Evolutionary conservation across 2,329 filamentous ascomycete genomes (phyloP).

Genomic region (Nemania sp.): DNA sequence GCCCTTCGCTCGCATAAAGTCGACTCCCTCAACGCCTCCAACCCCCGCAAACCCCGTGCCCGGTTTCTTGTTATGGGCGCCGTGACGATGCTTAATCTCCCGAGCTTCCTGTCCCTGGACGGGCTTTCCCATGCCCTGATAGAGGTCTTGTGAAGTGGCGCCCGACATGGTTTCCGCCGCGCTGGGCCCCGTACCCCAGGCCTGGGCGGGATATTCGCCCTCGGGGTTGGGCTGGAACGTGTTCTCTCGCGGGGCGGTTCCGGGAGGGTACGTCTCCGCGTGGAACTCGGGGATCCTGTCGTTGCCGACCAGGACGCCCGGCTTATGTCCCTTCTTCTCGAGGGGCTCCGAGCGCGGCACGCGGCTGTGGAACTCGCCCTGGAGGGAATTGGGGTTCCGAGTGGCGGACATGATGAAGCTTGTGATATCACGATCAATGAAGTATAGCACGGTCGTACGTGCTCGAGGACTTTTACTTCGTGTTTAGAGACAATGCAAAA

Average conservation of each 20-base stretch:
- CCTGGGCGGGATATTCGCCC: constrained; percentile 44
- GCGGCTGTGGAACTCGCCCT: constrained; percentile 60
- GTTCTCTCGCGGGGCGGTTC: constrained; percentile 60
- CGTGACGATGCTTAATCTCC: constrained; percentile 46
- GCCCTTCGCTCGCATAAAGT: constrained; percentile 35
- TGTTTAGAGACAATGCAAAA: too few relatives aligned
- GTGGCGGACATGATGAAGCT: constrained; percentile 32
- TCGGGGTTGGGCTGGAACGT: constrained; percentile 48
- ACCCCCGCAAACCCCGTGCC: constrained; percentile 47
- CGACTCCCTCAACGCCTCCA: constrained; percentile 40
- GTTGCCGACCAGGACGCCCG: constrained; percentile 63
- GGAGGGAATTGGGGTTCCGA: constrained; percentile 57
- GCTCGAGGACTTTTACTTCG: not conserved
- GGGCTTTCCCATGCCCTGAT: constrained; percentile 51
- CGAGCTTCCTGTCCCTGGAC: constrained; percentile 47
- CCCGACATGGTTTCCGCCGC: constrained; percentile 48
- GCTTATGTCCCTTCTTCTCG: constrained; percentile 62
- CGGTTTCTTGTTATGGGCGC: constrained; percentile 45
- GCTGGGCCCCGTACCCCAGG: constrained; percentile 34
- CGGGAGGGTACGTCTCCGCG: constrained; percentile 62
- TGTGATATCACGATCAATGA: not conserved
- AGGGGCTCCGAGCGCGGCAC: constrained; percentile 57
- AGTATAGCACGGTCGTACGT: not conserved
- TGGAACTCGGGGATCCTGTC: constrained; percentile 66
- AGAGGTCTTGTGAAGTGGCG: constrained; percentile 50